A percentile compares a stretch with the other conserved stretches of the same genome.
Evolutionary conservation across 768 basidiomycete species (phyloP).

Genomic region (Mycena rosella): DNA sequence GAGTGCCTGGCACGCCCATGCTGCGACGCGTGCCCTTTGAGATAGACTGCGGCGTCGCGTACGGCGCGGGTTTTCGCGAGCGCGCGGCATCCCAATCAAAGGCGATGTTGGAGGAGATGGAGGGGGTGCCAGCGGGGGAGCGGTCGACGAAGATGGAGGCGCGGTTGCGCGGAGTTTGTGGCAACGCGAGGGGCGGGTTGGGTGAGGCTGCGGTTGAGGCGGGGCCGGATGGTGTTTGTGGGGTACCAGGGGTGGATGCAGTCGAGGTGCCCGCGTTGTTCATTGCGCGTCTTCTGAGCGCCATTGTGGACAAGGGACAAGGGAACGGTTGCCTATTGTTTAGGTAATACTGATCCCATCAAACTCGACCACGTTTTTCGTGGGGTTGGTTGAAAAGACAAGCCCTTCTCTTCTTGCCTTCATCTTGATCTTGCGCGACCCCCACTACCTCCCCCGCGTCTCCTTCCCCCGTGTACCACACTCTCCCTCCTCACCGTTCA

Average conservation of each 20-base stretch:
- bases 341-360: too few relatives aligned
- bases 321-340: neutral
- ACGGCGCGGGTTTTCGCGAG: conserved; percentile 78
- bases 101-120: conserved; percentile 79
- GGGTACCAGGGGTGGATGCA: conserved; percentile 24
- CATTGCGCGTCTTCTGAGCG: conserved; percentile 28
- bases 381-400: too few relatives aligned
- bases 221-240: conserved; percentile 1
- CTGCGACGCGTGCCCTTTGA: conserved; percentile 58
- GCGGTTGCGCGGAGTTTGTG: conserved; percentile 61
- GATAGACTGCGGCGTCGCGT: conserved; percentile 67
- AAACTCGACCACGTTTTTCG: too few relatives aligned
- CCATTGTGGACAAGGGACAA: conserved; percentile 18
- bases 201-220: conserved; percentile 25
- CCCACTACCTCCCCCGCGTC: conserved; percentile 32
- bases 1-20: conserved; percentile 51
- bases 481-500: conserved; percentile 52
- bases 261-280: conserved; percentile 25
- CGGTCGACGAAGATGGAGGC: conserved; percentile 67
- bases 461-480: conserved; percentile 17
- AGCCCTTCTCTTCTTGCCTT: too few relatives aligned
- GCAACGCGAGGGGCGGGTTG: conserved; percentile 53
- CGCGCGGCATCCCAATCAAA: conserved; percentile 92
- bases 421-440: too few relatives aligned
- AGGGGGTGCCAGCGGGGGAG: conserved; percentile 76